Percentiles rank a stretch among this genome's conserved stretches.
Evolutionary conservation across 2,329 filamentous ascomycete genomes (phyloP).

Genomic region (Apiospora kogelbergensis): DNA sequence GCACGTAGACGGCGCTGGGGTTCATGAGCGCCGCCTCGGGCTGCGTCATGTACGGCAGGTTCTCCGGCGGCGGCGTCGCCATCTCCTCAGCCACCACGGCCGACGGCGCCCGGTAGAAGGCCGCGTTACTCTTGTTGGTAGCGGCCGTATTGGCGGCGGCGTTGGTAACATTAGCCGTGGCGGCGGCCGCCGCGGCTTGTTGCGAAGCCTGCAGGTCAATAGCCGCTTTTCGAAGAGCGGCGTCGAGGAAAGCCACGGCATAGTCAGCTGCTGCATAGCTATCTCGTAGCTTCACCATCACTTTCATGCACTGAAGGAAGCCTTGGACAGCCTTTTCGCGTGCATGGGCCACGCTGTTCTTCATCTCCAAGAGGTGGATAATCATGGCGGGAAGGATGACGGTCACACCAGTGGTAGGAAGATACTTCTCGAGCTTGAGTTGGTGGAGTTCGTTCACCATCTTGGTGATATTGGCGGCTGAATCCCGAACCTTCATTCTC

Average conservation of each 20-base stretch:
- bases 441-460: constrained; percentile 77
- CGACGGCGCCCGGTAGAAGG: constrained; percentile 18
- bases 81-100: constrained; percentile 24
- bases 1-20: constrained; percentile 20
- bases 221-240: constrained; percentile 82
- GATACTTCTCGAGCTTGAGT: constrained; percentile 71
- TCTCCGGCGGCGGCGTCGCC: constrained; percentile 55
- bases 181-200: constrained; percentile 32
- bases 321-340: constrained; percentile 73
- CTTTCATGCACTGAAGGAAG: constrained; percentile 89
- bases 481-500: constrained; percentile 76
- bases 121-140: constrained; percentile 22
- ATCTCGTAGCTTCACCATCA: constrained; percentile 83
- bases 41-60: constrained; percentile 39
- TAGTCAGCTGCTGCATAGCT: constrained; percentile 95
- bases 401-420: constrained; percentile 88
- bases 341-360: constrained; percentile 71
- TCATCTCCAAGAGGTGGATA: constrained; percentile 90
- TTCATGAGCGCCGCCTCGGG: constrained; percentile 27
- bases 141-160: constrained; percentile 20
- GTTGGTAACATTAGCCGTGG: constrained; percentile 27
- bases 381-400: constrained; percentile 91
- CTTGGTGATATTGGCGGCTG: constrained; percentile 80
- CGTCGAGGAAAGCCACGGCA: constrained; percentile 91
- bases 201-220: constrained; percentile 60